These are phyloP conservation scores for Camellia granthamiana DNA, from an alignment of 148 eudicot genomes.

Conservation along the genomic window DNA sequence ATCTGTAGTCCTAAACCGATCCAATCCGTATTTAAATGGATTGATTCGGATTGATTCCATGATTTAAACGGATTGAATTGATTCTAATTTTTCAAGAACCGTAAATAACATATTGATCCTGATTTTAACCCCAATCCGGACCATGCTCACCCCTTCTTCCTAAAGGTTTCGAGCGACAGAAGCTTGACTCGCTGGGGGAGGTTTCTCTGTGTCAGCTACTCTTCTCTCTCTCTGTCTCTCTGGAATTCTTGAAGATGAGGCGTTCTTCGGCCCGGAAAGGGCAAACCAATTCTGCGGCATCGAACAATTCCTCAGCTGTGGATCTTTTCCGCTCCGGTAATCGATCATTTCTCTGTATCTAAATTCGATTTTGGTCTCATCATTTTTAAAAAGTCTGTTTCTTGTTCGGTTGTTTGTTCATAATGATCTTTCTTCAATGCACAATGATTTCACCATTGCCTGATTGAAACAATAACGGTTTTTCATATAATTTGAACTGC, in stretches of 20 bases:
- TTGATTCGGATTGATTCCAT: too few relatives aligned
- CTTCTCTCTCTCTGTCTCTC: conserved; percentile 4
- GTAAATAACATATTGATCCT: too few relatives aligned
- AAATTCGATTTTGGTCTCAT: neutral
- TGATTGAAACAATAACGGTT: neutral
- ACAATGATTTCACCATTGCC: neutral
- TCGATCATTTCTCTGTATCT: neutral
- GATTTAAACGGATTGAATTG: too few relatives aligned
- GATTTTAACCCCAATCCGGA: too few relatives aligned
- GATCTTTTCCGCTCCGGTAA: conserved; percentile 17
- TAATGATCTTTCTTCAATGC: neutral
- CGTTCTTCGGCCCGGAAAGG: conserved; percentile 22
- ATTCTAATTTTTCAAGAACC: too few relatives aligned
- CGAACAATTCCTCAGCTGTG: conserved; percentile 9
- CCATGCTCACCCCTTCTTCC: too few relatives aligned
- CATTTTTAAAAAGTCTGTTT: neutral
- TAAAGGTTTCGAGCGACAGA: conserved; percentile 9
- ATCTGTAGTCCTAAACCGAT: too few relatives aligned
- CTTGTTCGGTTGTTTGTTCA: neutral
- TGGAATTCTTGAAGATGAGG: conserved; percentile 10
- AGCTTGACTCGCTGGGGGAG: conserved; percentile 6
- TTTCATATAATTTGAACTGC: neutral
- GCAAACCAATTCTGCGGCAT: conserved; percentile 12
- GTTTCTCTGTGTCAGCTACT: neutral
- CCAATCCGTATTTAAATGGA: too few relatives aligned